Conservation (phyloP, 1,284 basidiomycete genomes). For the Ceratorhiza oryzae-sativae region DNA sequence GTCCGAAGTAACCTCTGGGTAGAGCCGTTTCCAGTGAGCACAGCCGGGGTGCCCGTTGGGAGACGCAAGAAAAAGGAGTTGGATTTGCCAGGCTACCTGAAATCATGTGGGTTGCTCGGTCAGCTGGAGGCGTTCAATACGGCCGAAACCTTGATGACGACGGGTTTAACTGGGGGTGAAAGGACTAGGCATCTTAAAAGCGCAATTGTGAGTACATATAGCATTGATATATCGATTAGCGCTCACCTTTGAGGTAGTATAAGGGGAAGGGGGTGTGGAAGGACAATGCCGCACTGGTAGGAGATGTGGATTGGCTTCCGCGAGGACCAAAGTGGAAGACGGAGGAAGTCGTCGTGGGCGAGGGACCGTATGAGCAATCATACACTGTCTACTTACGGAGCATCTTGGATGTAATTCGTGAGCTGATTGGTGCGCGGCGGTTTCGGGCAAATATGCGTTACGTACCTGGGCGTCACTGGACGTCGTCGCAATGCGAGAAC, state of each 20-base stretch:
- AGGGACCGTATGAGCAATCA: background rate
- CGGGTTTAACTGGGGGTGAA: background rate
- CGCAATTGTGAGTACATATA: background rate
- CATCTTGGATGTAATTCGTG: background rate
- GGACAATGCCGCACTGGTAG: constrained; percentile 7
- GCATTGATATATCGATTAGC: background rate
- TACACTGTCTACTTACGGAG: background rate
- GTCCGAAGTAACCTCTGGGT: background rate
- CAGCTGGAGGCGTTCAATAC: constrained; percentile 1
- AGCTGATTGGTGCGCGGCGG: constrained; percentile 12
- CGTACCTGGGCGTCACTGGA: constrained; percentile 10
- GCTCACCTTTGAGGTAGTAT: background rate
- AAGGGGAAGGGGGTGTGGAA: constrained; percentile 8
- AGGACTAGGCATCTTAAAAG: constrained; percentile 10
- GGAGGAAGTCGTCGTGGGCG: background rate
- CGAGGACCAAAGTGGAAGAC: constrained; percentile 13
- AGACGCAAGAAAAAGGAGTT: background rate
- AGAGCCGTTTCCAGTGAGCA: constrained; percentile 4
- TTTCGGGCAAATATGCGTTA: constrained; percentile 5
- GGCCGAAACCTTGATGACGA: background rate
- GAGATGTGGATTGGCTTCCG: background rate
- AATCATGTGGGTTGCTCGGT: background rate
- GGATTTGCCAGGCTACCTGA: background rate
- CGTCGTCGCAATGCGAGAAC: background rate
- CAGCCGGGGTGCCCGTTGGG: constrained; percentile 21